These are phyloP conservation scores for Lagenidium sp. DNA, from an alignment of 352 stramenopile genomes.

Conservation along the genomic window DNA sequence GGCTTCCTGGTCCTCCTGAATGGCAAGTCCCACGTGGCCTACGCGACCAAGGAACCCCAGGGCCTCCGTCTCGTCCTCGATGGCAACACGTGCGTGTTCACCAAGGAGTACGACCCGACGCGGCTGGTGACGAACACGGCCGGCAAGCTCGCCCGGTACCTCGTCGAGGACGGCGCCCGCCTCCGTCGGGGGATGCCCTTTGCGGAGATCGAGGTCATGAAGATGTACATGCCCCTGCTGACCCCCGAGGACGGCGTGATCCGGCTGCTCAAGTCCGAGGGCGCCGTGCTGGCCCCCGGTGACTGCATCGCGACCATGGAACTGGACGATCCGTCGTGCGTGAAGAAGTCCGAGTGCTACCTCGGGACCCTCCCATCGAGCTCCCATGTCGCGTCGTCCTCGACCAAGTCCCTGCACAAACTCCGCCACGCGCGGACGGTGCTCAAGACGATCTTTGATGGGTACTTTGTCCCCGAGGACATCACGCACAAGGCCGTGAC, in stretches of 20 bases:
- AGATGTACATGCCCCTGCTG: slow-evolving; percentile 99
- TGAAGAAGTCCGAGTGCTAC: slow-evolving; percentile 92
- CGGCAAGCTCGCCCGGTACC: slow-evolving; percentile 98
- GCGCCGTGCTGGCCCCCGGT: slow-evolving; percentile 91
- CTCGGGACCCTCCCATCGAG: slow-evolving; percentile 59
- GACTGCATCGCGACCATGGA: slow-evolving; percentile 97
- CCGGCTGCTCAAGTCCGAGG: slow-evolving; percentile 94
- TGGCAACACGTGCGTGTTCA: slow-evolving; percentile 96
- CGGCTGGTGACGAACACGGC: slow-evolving; percentile 96
- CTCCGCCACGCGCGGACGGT: slow-evolving; percentile 64
- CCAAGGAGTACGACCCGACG: slow-evolving; percentile 98
- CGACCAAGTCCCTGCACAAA: slow-evolving; percentile 56
- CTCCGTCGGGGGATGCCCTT: slow-evolving; percentile 81
- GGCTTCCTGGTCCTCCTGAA: slow-evolving; percentile 97
- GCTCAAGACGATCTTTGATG: slow-evolving; percentile 92
- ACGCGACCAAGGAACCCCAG: slow-evolving; percentile 89
- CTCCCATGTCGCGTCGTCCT: slow-evolving; percentile 20
- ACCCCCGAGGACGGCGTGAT: slow-evolving; percentile 96
- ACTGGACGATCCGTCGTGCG: slow-evolving; percentile 96
- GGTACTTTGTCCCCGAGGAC: slow-evolving; percentile 86
- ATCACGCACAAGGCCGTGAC: slow-evolving; percentile 80
- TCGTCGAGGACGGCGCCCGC: slow-evolving; percentile 95
- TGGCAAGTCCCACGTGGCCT: slow-evolving; percentile 96
- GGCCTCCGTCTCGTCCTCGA: slow-evolving; percentile 92
- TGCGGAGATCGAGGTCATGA: slow-evolving; percentile 97